Evolutionary conservation across 495 filamentous ascomycete species (phyloP).

Genomic region (Penicillium roqueforti): DNA sequence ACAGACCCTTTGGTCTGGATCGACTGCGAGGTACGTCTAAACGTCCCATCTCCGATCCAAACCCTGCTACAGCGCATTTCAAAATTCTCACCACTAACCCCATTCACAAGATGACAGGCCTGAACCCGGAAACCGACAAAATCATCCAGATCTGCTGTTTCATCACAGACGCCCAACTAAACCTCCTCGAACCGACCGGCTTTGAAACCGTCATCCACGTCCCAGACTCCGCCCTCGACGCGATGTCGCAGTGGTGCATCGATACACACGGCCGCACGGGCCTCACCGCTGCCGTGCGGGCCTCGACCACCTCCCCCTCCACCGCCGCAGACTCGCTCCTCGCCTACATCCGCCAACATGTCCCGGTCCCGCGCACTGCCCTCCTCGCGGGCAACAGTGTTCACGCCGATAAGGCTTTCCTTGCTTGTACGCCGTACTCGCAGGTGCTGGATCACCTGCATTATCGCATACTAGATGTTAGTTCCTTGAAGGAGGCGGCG

Average conservation of each 20-base stretch:
- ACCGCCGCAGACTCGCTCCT: slow-evolving; percentile 70
- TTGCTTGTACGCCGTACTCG: slow-evolving; percentile 68
- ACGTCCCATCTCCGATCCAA: background rate
- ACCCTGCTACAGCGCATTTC: background rate
- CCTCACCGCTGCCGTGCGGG: slow-evolving; percentile 70
- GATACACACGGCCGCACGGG: slow-evolving; percentile 65
- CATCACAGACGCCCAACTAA: slow-evolving; percentile 75
- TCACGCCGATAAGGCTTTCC: slow-evolving; percentile 82
- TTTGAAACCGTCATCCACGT: slow-evolving; percentile 81
- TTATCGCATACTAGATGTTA: slow-evolving; percentile 90
- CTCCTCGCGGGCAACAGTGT: slow-evolving; percentile 89
- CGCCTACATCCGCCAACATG: slow-evolving; percentile 66
- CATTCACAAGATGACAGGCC: slow-evolving; percentile 84
- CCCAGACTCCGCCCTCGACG: slow-evolving; percentile 60
- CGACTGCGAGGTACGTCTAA: slow-evolving; percentile 69
- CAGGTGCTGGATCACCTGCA: slow-evolving; percentile 70
- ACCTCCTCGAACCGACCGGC: slow-evolving; percentile 70
- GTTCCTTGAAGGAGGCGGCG: slow-evolving; percentile 82
- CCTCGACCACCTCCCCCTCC: slow-evolving; percentile 66
- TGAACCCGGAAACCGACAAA: slow-evolving; percentile 69
- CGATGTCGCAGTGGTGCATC: slow-evolving; percentile 73
- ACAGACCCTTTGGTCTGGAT: slow-evolving; percentile 75
- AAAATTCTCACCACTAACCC: slow-evolving; percentile 5
- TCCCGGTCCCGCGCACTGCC: slow-evolving; percentile 59
- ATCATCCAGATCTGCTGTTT: slow-evolving; percentile 95